Evolutionary conservation across 1,139 yeast species (phyloP).

Genomic region (Pichia norvegensis): DNA sequence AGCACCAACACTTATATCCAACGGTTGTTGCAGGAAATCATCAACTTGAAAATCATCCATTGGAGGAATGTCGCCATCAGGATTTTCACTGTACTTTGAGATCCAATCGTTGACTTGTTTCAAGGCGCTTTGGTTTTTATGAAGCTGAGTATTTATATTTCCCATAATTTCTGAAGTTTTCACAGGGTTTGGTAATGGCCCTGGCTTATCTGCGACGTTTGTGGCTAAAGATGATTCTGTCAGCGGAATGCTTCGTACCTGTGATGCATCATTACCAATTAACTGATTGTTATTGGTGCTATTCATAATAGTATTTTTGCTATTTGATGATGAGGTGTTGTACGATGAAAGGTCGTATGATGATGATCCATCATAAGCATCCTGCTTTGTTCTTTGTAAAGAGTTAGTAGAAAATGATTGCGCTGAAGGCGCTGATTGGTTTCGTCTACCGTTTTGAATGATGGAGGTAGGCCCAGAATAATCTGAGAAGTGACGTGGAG

Average conservation of each 20-base stretch:
- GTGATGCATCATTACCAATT: background rate
- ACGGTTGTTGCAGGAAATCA: conserved; percentile 28
- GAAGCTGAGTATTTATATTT: conserved; percentile 30
- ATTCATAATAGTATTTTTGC: background rate
- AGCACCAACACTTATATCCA: conserved; percentile 16
- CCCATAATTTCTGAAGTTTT: conserved; percentile 20
- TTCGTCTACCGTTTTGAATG: background rate
- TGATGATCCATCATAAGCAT: background rate
- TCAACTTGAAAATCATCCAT: conserved; percentile 28
- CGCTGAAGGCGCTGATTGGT: background rate
- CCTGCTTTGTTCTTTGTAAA: background rate
- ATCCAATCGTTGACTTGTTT: conserved; percentile 57
- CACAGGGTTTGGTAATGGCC: background rate
- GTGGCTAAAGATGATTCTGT: background rate
- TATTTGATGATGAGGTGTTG: background rate
- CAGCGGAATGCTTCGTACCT: background rate
- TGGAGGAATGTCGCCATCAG: conserved; percentile 13
- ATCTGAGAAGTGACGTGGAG: conserved; percentile 4
- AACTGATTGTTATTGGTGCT: background rate
- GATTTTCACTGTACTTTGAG: conserved; percentile 30
- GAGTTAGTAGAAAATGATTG: background rate
- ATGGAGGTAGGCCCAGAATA: background rate
- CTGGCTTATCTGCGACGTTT: background rate
- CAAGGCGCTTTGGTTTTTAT: conserved; percentile 46
- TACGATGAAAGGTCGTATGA: background rate